Conservation (phyloP, 2,329 filamentous ascomycete species). For the Akanthomyces dipterigenus region DNA sequence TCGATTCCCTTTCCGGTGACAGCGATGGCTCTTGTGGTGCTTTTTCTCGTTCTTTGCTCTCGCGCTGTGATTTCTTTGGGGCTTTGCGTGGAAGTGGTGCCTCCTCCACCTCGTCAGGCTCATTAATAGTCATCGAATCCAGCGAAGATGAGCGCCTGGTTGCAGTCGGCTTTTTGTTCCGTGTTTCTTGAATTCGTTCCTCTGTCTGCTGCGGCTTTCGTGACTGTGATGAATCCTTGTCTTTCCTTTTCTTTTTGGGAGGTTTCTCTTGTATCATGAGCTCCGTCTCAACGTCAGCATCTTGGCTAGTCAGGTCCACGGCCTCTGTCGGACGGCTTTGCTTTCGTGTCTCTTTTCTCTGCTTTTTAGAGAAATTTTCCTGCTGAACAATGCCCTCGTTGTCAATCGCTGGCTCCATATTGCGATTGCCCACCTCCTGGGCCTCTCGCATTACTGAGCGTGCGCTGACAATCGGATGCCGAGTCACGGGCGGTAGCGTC, state of each 20-base stretch:
- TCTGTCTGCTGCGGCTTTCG: not conserved
- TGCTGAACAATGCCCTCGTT: not conserved
- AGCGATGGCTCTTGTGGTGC: not conserved
- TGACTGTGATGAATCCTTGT: not conserved
- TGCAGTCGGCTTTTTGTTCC: not conserved
- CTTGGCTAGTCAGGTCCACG: not conserved
- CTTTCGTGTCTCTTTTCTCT: not conserved
- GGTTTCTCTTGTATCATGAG: not conserved
- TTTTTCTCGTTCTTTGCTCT: not conserved
- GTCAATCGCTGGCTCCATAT: not conserved
- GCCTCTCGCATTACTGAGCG: not conserved
- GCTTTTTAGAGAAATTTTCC: not conserved
- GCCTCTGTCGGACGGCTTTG: not conserved
- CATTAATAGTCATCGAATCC: not conserved
- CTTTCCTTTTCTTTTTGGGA: not conserved
- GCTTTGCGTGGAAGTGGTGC: not conserved
- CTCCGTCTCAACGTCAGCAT: not conserved
- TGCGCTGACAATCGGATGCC: not conserved
- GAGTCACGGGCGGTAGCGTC: not conserved
- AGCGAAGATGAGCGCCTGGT: not conserved
- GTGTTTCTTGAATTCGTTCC: not conserved
- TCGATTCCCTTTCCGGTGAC: not conserved
- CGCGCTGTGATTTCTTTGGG: not conserved
- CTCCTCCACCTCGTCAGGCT: not conserved
- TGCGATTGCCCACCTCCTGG: not conserved